Percentiles rank a stretch among this genome's conserved stretches.
Conservation (phyloP, 140 eudicot species). For the Anethum foeniculum region DNA sequence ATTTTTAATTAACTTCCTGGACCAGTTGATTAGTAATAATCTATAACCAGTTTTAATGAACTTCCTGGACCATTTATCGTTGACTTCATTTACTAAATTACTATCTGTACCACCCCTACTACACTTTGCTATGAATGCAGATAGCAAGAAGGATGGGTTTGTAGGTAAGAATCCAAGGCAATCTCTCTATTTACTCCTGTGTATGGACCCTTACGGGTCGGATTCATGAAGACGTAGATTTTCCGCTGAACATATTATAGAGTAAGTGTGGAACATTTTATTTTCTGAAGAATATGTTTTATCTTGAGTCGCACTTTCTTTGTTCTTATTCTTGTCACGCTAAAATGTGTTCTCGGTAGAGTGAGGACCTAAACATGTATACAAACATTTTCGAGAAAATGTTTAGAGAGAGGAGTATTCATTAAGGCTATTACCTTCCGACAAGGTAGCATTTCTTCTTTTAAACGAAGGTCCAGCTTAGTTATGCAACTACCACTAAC, state of each 20-base stretch:
- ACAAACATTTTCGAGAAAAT: background rate
- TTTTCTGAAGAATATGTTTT: too few species aligned
- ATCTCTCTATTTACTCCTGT: background rate
- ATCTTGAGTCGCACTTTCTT: background rate
- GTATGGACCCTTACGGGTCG: too few species aligned
- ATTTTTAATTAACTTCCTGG: background rate
- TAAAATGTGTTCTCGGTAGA: too few species aligned
- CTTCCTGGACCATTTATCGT: background rate
- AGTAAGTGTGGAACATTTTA: background rate
- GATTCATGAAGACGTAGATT: background rate
- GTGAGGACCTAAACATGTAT: background rate
- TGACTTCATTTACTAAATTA: background rate
- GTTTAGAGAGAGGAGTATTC: background rate
- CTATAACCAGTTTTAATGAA: background rate
- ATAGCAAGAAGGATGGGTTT: background rate
- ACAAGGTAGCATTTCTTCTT: background rate
- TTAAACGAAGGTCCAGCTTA: background rate
- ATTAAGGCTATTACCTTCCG: background rate
- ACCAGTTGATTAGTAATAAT: background rate
- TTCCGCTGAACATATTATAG: too few species aligned
- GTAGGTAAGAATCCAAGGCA: background rate
- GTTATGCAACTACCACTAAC: background rate
- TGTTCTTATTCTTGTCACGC: too few species aligned
- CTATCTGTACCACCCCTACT: background rate
- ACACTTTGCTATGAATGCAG: constrained; percentile 1